A percentile compares a stretch with the other conserved stretches of the same genome.
Evolutionary conservation across 495 filamentous ascomycete species (phyloP).

Genomic region (Rostrohypoxylon terebratum): DNA sequence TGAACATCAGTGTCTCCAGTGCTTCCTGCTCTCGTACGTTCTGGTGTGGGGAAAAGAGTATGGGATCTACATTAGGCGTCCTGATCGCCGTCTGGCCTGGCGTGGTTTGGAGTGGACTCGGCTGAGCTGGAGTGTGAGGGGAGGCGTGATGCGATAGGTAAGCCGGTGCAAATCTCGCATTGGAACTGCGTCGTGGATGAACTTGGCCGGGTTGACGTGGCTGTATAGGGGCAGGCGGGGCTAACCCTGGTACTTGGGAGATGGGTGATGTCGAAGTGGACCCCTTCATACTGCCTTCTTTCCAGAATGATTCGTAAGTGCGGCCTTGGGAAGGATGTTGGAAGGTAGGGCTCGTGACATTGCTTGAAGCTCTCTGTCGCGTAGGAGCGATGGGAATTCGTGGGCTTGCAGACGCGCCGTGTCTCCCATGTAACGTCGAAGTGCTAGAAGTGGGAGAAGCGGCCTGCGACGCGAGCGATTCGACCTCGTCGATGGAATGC

Average conservation of each 20-base stretch:
- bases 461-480: constrained; percentile 72
- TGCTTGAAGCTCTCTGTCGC: constrained; percentile 50
- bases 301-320: constrained; percentile 61
- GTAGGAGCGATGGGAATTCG: constrained; percentile 50
- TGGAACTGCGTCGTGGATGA: constrained; percentile 55
- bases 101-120: constrained; percentile 52
- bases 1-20: constrained; percentile 86
- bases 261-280: constrained; percentile 40
- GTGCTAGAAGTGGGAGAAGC: constrained; percentile 67
- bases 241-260: constrained; percentile 56
- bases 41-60: constrained; percentile 61
- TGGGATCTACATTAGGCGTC: constrained; percentile 73
- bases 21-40: constrained; percentile 81
- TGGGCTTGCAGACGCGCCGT: constrained; percentile 61
- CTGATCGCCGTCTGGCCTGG: constrained; percentile 49
- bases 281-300: constrained; percentile 48
- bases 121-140: constrained; percentile 55
- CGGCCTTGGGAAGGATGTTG: constrained; percentile 43
- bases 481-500: constrained; percentile 74
- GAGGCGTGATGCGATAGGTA: constrained; percentile 56
- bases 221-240: constrained; percentile 71
- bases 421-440: constrained; percentile 63
- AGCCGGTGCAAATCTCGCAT: constrained; percentile 52
- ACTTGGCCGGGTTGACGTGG: constrained; percentile 51
- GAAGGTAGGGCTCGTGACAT: constrained; percentile 49